Percentiles rank a stretch among this genome's conserved stretches.
Conservation (phyloP, 352 stramenopile genomes). For the Phytophthora palmivora region DNA sequence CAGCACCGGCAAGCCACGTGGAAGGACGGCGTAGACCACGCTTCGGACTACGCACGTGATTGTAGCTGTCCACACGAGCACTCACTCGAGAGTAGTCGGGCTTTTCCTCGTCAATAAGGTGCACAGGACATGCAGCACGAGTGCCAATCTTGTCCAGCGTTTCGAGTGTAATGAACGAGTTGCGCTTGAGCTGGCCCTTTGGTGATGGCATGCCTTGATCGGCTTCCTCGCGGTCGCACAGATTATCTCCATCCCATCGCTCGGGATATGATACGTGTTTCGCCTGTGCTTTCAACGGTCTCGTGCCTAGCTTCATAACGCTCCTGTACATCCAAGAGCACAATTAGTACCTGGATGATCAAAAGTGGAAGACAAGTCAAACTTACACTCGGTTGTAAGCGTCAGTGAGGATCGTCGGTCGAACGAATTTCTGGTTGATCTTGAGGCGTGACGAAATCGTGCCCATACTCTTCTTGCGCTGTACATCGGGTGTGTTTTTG, state of each 20-base stretch:
- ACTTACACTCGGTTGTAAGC: constrained; percentile 76
- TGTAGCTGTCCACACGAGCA: constrained; percentile 68
- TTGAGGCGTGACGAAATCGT: constrained; percentile 74
- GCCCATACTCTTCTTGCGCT: constrained; percentile 62
- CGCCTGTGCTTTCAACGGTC: constrained; percentile 44
- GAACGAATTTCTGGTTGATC: constrained; percentile 67
- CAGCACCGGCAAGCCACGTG: constrained; percentile 53
- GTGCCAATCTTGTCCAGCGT: constrained; percentile 82
- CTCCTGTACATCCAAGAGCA: constrained; percentile 48
- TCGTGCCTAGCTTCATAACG: constrained; percentile 76
- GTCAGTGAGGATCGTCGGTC: constrained; percentile 70
- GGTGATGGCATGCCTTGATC: constrained; percentile 64
- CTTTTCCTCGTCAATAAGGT: constrained; percentile 63
- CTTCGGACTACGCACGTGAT: constrained; percentile 57
- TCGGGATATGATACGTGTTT: constrained; percentile 66
- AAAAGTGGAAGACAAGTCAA: background rate
- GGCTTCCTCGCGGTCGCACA: constrained; percentile 40
- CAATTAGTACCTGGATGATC: background rate
- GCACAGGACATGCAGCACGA: constrained; percentile 70
- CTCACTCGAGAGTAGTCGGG: constrained; percentile 64
- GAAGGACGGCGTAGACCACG: constrained; percentile 58
- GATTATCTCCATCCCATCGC: constrained; percentile 23
- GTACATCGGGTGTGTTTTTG: constrained; percentile 38
- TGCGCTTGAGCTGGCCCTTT: constrained; percentile 52
- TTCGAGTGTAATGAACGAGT: constrained; percentile 70